phyloP scores from a whole-genome alignment of 176 grass and related monocot species.

The Musa beccarii region DNA sequence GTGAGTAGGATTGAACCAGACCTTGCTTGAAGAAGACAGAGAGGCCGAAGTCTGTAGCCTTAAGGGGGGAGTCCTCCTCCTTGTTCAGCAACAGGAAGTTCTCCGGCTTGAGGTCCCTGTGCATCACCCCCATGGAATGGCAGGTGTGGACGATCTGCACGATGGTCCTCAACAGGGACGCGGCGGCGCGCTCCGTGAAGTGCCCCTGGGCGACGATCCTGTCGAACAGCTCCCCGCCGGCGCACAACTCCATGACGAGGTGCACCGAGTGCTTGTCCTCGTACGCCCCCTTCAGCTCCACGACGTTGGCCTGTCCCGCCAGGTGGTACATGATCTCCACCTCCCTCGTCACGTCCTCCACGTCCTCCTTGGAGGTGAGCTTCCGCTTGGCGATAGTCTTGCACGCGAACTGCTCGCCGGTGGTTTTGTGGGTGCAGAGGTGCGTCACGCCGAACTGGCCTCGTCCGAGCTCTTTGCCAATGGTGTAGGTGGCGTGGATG shows the following conservation, averaged over 20 bases:
- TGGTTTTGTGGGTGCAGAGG: constrained; percentile 9
- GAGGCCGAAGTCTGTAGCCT: constrained; percentile 19
- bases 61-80: constrained; percentile 6
- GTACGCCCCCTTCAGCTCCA: constrained; percentile 3
- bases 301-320: neutral
- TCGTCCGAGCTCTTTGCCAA: constrained; percentile 8
- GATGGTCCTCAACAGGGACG: neutral
- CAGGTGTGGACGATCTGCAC: constrained; percentile 3
- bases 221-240: constrained; percentile 11
- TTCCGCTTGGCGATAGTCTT: constrained; percentile 16
- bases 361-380: constrained; percentile 4
- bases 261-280: constrained; percentile 16
- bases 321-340: constrained; percentile 13
- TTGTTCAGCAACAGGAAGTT: constrained; percentile 14
- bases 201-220: constrained; percentile 3
- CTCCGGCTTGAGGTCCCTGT: constrained; percentile 18
- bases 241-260: constrained; percentile 13
- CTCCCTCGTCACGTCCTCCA: constrained; percentile 6
- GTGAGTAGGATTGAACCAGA: neutral
- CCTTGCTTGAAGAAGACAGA: constrained; percentile 16
- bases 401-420: constrained; percentile 11
- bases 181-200: constrained; percentile 4
- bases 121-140: constrained; percentile 14
- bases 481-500: neutral
- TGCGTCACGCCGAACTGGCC: constrained; percentile 14